Base-by-base conservation (phyloP, 2,329 filamentous ascomycete genomes). In the Stachybotrys echinatus region DNA sequence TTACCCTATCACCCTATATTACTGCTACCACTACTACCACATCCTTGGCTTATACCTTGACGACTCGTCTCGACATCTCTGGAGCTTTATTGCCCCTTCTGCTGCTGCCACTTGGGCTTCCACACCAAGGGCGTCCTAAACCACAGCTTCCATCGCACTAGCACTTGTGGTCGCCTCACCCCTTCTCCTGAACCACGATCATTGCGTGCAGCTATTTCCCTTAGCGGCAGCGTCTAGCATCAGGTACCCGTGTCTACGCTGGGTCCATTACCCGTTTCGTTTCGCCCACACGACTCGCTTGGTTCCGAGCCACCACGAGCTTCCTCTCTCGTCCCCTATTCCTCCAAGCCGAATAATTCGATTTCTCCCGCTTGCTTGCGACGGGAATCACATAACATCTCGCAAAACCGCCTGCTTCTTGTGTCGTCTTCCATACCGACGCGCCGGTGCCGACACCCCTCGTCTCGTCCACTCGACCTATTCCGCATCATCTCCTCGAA, bases 361-460 rank as follows among this genome's bases (percentile, higher is more conserved):
- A n/a, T n/a, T n/a, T n/a, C n/a, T n/a, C 27, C 27, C 14, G 10
- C 5, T 14, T 34, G 27, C 27, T 14, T 34, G 3, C 27, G 27
- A 34, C 27, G 27, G 27, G 27, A 34, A 10, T 14, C 10, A 34
- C 10, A 34, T 34, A 34, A 34, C 27, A n/a, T 45, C 23, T 45
- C 17, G 42, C 23, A 10, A 37, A 10, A 10, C 31, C 31, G 31
- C 31, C 31, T n/a, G n/a, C n/a, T n/a, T 63, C 61, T 64, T 66
- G 63, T 40, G 38, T 40, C 38, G 38, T 18, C 8, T 20, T 18
- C 19, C 8, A 8, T 40, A 40, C 54, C 60, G 63, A 63, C 63
- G 57, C 63, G 53, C 55, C 55, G 65, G 65, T 68, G 59, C 59
- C 64, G 65, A 65, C 53, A 52, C 52, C 56, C 60, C 53, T 63